Evolutionary conservation across 257 asterid species (phyloP), one percentile per base, ranked within the genome.

Genomic region (Capsicum pubescens): DNA sequence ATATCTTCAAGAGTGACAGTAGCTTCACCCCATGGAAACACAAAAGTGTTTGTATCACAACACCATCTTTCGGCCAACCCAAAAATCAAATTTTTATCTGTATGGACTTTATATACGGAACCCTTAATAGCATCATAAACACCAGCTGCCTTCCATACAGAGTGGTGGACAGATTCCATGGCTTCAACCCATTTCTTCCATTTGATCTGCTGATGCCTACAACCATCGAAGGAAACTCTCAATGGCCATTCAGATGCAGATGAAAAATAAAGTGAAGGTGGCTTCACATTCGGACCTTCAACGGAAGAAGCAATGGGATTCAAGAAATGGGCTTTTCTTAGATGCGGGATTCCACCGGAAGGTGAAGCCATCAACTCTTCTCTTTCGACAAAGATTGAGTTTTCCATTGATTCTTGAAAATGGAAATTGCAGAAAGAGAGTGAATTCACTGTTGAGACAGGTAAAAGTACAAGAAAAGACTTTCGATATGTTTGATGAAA

Each of bases 21-120:
- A 9, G 88, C 85, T 79, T 91, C 92, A 15, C 93, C 93, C 92
- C 92, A 90, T 3, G 88, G 90, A 56, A 90, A 89, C 1, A 89
- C 26, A 21, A 89, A 90, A 0, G 90, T 86, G 60, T 85, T 89
- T 4, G 91, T 87, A 2, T 87, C 87, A 21, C 86, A 66, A 55
- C 84, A 72, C 92, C 92, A 91, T 32, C 88, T 85, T 36, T 89
- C 90, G 0, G 83, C 86, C 8, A 91, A 12, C 15, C 82, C 87
- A 5, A 85, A 67, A 21, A 91, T 19, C 50, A 91, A 39, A 6
- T 87, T 88, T 0, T 80, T 69, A n/a, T 87, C 64, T 21, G n/a
- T 42, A 9, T 70, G 35, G 17, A 86, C 77, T 19, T 32, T 86
- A 16, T 67, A 83, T 8, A 21, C 60, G 0, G 91, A 89, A 46